Base-by-base conservation (phyloP, 2,329 filamentous ascomycete species). In the Calonectria pseudoreteaudii region DNA sequence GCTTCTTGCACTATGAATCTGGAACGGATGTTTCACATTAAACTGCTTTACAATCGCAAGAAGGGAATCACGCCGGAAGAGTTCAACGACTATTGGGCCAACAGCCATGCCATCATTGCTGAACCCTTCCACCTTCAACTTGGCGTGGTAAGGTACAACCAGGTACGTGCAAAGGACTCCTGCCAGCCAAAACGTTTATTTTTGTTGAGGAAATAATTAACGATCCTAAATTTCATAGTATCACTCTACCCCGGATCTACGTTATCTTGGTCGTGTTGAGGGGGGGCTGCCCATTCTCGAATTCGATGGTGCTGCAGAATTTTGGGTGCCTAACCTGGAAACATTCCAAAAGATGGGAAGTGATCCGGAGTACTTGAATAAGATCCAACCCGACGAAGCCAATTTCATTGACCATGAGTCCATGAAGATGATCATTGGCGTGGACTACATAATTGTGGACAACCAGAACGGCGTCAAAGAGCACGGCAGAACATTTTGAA, bases 1-100 rank as follows among this genome's bases (percentile, higher is more conserved):
- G 52, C 72, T 66, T 66, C 74, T 36, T 76, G 74, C 41, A 76
- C 74, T 31, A 76, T 76, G 74, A 74, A 72, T 28, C 67, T 60
- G 62, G 74, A 76, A 23, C 72, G 74, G 26, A 67, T 74, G 69
- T 72, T 34, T 50, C 74, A 76, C 26, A 68, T 76, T 14, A 60
- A 60, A 10, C 34, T 60, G 1, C 41, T 60, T 16, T 60, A 60
- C n/a, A 60, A 60, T 14, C 56, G 56, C 34, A 60, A 60, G 56
- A 60, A 60, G 23, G 56, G 56, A 11, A 60, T 60, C 56, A 60
- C 56, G 0, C 9, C 56, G 8, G 34, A 60, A 7, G 31, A 60
- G 56, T 60, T 60, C 14, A 60, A 60, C 34, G 34, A 60, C 14
- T 60, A 60, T 34, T 60, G 56, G 56, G 56, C 56, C 34, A 60